Evolutionary conservation across 1,284 basidiomycete species (phyloP).

Genomic region (Athelia psychrophila): DNA sequence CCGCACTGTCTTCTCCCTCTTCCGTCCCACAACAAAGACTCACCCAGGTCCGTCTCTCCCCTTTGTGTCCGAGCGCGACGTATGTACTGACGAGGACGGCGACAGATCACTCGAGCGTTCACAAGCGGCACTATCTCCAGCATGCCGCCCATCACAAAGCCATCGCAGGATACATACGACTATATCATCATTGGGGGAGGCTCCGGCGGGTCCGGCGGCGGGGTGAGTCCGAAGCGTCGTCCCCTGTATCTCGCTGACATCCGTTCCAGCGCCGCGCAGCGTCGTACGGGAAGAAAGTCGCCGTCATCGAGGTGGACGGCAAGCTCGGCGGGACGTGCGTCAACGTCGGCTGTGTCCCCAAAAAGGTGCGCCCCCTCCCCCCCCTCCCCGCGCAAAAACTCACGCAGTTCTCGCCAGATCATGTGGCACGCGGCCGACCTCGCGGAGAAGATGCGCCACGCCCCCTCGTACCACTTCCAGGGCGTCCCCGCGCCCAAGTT

Average conservation of each 20-base stretch:
- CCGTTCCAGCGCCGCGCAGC: constrained; percentile 76
- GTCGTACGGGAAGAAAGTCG: constrained; percentile 93
- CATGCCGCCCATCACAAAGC: constrained; percentile 68
- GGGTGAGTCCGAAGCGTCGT: constrained; percentile 41
- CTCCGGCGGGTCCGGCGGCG: constrained; percentile 78
- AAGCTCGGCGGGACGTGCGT: constrained; percentile 95
- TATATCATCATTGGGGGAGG: constrained; percentile 84
- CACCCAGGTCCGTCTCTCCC: too few species aligned
- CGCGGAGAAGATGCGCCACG: constrained; percentile 82
- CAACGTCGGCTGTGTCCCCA: constrained; percentile 90
- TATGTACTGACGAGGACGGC: not conserved
- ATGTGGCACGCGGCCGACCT: constrained; percentile 99
- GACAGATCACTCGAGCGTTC: constrained; percentile 51
- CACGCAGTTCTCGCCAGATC: constrained; percentile 51
- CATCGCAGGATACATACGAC: constrained; percentile 69
- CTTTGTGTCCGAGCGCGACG: too few species aligned
- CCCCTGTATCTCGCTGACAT: constrained; percentile 2
- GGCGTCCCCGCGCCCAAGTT: constrained; percentile 62
- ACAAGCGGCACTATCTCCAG: constrained; percentile 32
- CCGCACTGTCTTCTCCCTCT: too few species aligned
- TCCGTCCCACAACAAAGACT: too few species aligned
- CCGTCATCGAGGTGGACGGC: constrained; percentile 79
- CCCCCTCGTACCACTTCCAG: constrained; percentile 73
- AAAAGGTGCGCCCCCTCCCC: constrained; percentile 55
- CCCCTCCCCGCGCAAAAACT: not conserved